Evolutionary conservation across 1,284 basidiomycete species (phyloP), one percentile per base, ranked within the genome.

Genomic region (Athelia sp.): DNA sequence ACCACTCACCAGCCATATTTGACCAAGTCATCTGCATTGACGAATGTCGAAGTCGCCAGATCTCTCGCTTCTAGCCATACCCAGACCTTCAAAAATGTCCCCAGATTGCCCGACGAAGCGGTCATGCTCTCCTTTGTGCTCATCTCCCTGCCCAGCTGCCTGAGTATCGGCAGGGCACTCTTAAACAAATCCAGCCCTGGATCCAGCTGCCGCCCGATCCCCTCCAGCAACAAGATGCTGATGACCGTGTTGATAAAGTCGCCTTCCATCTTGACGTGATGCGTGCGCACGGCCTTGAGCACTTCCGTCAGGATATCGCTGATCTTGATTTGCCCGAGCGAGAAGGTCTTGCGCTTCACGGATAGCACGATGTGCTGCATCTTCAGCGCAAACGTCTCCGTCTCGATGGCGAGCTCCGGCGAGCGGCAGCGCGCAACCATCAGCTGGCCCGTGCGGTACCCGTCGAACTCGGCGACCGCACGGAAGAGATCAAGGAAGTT

Each of bases 231-330:
- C 51, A 99, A 68, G 50, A 98, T 93, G 9, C 90, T 91, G 53
- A 99, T 90, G 46, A 99, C 93, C 0, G 97, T 99, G 65, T 99
- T 98, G 60, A 99, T 86, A 63, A 99, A 99, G 66, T 99, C 97
- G 13, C 88, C 93, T 70, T 99, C 96, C 84, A 99, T 90, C 76
- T 95, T 98, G 58, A 99, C 97, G 64, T 98, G 97, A 66, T 98
- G 95, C 56, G 83, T 78, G 46, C 94, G 73, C 1, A 99, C 94
- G n/a, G 87, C 84, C 58, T 73, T 82, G 42, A 99, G 72, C 8
- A 98, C 95, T 56, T 96, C 88, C 4, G 81, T 87, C 36, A 98
- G 74, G 55, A 99, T 84, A 64, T 99, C 95, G 23, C 90, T 89
- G 51, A 99, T 97, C 68, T 93, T 93, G 72, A 99, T 94, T 64